These are phyloP conservation scores for Closterium sp. DNA, from an alignment of 139 green algal species.

Conservation along the genomic window DNA sequence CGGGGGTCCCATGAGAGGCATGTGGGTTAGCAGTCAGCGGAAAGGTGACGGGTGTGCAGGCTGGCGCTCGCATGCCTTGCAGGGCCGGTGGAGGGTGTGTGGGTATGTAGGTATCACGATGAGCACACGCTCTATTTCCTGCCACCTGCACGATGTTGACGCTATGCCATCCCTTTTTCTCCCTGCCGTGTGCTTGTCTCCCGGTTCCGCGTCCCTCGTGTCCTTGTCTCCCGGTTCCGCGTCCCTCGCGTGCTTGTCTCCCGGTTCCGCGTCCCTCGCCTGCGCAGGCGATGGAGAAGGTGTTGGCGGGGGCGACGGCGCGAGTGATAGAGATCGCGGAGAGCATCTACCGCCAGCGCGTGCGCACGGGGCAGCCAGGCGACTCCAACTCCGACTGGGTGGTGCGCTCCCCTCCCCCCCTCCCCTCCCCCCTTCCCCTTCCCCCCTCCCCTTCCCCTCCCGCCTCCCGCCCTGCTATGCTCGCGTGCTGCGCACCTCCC, in stretches of 20 bases:
- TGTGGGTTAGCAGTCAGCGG: background rate
- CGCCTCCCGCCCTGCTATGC: background rate
- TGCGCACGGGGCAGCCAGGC: background rate
- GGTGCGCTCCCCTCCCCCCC: background rate
- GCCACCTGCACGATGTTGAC: background rate
- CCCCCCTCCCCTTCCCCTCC: background rate
- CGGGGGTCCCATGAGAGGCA: background rate
- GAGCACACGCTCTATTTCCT: no score
- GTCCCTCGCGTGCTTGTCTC: no score
- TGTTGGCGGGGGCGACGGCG: background rate
- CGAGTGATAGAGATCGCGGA: background rate
- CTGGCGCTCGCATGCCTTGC: no score
- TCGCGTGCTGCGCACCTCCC: background rate
- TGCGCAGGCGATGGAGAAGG: conserved; percentile 1
- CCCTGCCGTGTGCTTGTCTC: background rate
- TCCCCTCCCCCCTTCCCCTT: background rate
- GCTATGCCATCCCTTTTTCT: background rate
- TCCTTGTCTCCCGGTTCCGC: no score
- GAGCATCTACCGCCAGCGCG: conserved; percentile 4
- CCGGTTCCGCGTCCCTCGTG: background rate
- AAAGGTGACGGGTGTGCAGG: background rate
- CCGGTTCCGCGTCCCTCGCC: background rate
- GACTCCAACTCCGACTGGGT: conserved; percentile 4
- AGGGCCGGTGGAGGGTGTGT: no score
- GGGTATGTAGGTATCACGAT: no score